These are phyloP conservation scores for Globisporangium canariense DNA, from an alignment of 352 stramenopile species.

Conservation along the genomic window DNA sequence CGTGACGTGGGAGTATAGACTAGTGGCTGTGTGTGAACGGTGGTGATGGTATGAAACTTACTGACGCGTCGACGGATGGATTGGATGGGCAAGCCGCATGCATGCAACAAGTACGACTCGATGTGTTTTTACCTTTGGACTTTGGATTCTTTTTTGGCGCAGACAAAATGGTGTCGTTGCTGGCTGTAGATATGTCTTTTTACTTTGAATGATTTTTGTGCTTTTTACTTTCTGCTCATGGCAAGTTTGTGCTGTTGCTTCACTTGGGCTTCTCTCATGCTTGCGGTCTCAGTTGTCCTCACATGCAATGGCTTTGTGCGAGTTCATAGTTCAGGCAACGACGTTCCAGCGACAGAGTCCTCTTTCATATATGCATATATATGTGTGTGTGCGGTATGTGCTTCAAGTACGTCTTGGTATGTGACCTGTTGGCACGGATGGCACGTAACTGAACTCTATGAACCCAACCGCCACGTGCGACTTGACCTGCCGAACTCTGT, in stretches of 20 bases:
- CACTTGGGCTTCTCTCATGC: background rate
- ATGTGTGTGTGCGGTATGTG: too few relatives aligned
- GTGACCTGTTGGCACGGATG: background rate
- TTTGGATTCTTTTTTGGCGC: slow-evolving; percentile 3
- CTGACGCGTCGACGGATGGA: slow-evolving; percentile 6
- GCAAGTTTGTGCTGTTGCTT: background rate
- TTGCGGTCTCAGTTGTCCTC: background rate
- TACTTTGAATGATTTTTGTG: slow-evolving; percentile 8
- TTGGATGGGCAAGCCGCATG: slow-evolving; percentile 5
- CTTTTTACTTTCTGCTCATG: background rate
- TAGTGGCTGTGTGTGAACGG: background rate
- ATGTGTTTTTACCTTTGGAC: slow-evolving; percentile 16
- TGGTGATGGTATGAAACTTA: slow-evolving; percentile 11
- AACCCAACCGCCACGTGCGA: background rate
- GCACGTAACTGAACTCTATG: background rate
- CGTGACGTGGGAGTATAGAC: slow-evolving; percentile 3
- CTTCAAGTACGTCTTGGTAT: too few relatives aligned
- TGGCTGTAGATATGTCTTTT: slow-evolving; percentile 7
- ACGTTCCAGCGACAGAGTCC: too few relatives aligned
- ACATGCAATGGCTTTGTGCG: background rate
- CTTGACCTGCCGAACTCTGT: background rate
- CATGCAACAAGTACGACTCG: slow-evolving; percentile 7
- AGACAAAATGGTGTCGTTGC: slow-evolving; percentile 4
- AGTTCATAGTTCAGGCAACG: background rate
- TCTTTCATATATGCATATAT: too few relatives aligned